Evolutionary conservation across 2,329 filamentous ascomycete species (phyloP), one percentile per base, ranked within the genome.

Genomic region (Aspergillus sp.): DNA sequence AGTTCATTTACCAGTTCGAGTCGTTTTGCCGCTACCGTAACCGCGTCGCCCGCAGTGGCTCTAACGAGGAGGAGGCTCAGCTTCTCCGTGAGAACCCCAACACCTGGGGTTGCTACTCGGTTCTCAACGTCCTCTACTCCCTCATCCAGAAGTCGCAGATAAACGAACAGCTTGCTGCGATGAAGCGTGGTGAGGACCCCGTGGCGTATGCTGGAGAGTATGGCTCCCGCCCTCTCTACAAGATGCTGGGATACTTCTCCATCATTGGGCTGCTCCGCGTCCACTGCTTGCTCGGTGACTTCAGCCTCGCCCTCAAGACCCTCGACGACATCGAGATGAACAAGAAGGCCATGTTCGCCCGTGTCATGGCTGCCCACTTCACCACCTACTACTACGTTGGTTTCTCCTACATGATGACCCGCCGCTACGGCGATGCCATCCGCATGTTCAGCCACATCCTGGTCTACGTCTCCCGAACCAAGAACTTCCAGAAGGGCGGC

Each of bases 361-460:
- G 95, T 66, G 95, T 99, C 76, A 98, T 99, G 95, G 93, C 95
- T 55, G 95, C 95, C 58, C 95, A 99, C 83, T 98, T 98, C 82
- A 97, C 93, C 67, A 99, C 95, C 65, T 99, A 98, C 86, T 99
- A 99, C 87, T 98, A 98, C 77, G 93, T 99, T 63, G 95, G 95
- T 68, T 99, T 99, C 87, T 96, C 91, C 68, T 99, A 99, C 89
- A 98, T 99, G 93, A 99, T 99, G 95, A 96, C 98, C 91, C 92
- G 95, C 81, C 91, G 95, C 75, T 99, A 99, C 77, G 91, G 92
- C 79, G 95, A 99, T 79, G 95, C 95, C 77, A 97, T 99, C 81
- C 92, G 93, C 84, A 96, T 97, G 89, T 99, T 99, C 87, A 96
- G 91, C 84, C 95, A 99, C 85, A 99, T 99, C 78, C 87, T 99